A percentile compares a stretch with the other conserved stretches of the same genome.
These are phyloP conservation scores for Rhinocladiella similis DNA, from an alignment of 2,329 filamentous ascomycete genomes.

Conservation along the genomic window DNA sequence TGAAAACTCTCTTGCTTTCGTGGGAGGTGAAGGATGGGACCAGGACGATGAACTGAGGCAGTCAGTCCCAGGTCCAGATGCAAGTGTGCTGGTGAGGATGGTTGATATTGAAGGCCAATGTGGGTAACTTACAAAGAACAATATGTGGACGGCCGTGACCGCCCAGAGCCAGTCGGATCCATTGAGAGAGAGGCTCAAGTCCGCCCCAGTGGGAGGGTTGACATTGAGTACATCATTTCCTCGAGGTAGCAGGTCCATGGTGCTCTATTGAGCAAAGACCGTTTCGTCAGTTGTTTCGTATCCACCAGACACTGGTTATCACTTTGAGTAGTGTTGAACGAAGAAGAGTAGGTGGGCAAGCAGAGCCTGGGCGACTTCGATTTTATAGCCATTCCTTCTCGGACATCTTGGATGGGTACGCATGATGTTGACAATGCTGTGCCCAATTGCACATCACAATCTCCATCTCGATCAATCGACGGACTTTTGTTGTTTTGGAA, in stretches of 20 bases:
- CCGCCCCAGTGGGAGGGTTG: constrained; percentile 47
- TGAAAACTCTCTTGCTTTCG: constrained; percentile 55
- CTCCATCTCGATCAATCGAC: too few species aligned
- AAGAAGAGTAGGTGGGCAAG: too few species aligned
- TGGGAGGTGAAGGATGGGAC: constrained; percentile 45
- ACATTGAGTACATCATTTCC: constrained; percentile 50
- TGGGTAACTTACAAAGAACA: constrained; percentile 45
- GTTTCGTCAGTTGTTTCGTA: too few species aligned
- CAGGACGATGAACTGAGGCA: constrained; percentile 42
- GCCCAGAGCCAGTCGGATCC: constrained; percentile 60
- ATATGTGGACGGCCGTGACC: constrained; percentile 50
- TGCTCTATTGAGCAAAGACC: background rate
- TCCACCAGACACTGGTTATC: too few species aligned
- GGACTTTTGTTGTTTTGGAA: too few species aligned
- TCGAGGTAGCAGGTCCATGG: constrained; percentile 25
- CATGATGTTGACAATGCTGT: too few species aligned
- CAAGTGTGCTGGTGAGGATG: background rate
- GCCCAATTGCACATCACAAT: too few species aligned
- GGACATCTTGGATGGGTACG: too few species aligned
- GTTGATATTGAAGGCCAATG: background rate
- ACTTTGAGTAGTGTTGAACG: too few species aligned
- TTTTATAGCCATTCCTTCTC: too few species aligned
- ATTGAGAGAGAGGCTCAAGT: constrained; percentile 42
- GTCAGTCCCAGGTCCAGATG: too few species aligned
- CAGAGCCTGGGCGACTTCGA: too few species aligned